phyloP scores from a whole-genome alignment of 2,329 filamentous ascomycete genomes.

The Colletotrichum trifolii region DNA sequence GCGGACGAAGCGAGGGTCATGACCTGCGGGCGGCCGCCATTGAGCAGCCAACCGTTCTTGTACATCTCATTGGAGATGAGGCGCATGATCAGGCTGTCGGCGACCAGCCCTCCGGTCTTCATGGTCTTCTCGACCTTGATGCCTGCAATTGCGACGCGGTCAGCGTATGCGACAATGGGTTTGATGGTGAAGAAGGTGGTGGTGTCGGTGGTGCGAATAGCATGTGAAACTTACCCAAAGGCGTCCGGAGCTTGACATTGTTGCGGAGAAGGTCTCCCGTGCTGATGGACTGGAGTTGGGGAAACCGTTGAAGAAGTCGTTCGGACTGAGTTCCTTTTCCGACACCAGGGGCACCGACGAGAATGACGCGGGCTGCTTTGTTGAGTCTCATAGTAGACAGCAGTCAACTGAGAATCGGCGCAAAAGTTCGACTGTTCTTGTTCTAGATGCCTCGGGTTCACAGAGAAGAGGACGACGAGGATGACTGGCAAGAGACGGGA shows the following conservation, averaged over 20 bases:
- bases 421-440: conserved; percentile 20
- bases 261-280: conserved; percentile 92
- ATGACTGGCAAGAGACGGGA: background rate
- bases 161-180: conserved; percentile 3
- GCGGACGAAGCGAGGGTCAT: conserved; percentile 62
- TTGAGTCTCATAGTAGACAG: conserved; percentile 69
- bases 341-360: conserved; percentile 95
- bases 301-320: conserved; percentile 85
- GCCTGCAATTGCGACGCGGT: conserved; percentile 61
- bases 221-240: conserved; percentile 72
- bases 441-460: conserved; percentile 8
- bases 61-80: conserved; percentile 92
- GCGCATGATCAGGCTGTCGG: conserved; percentile 89
- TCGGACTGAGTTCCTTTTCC: conserved; percentile 97
- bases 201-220: background rate
- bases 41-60: conserved; percentile 81
- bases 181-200: background rate
- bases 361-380: conserved; percentile 89
- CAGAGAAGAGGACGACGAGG: background rate
- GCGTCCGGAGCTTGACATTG: conserved; percentile 90
- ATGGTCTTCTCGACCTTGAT: conserved; percentile 92
- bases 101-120: conserved; percentile 88
- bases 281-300: conserved; percentile 89
- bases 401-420: conserved; percentile 23
- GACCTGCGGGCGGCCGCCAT: conserved; percentile 56